Base-by-base conservation (phyloP, 2,329 filamentous ascomycete species). In the Alternaria longipes region DNA sequence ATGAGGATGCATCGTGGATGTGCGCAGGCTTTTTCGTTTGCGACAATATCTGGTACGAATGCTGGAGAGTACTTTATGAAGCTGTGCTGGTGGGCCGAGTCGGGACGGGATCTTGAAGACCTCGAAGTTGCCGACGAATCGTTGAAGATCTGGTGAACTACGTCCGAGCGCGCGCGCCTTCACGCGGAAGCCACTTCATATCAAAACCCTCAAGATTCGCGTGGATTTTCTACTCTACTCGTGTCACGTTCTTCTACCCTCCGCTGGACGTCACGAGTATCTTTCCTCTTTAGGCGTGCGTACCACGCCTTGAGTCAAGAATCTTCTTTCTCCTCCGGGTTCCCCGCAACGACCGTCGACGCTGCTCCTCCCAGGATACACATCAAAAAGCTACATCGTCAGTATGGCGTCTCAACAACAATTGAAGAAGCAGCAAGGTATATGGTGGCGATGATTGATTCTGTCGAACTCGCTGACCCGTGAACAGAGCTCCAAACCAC, bases 1-100 rank as follows among this genome's bases (percentile, higher is more conserved):
- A 83, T 97, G 94, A 56, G 95, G 96, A 92, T 99, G 95, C 95
- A 99, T 99, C 20, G 26, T 56, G 32, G 14, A 7, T 45, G 72
- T 87, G 78, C 59, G 47, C 61, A 60, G 38, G 9, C 6, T 9
- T 62, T 50, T 5, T 1, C 24, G 14, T 3, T 38, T 26, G 32
- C 3, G 32, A n/a, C 14, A 9, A 14, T n/a, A 8, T 12, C 26
- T 36, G 46, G 14, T 24, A 12, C 3, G 46, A n/a, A n/a, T 14
- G 32, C n/a, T 12, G 4, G 18, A 24, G 20, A 22, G 42, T 42
- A 49, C 41, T 36, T 9, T 22, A 52, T 24, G 9, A 44, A 53
- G 30, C 40, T 24, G 49, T 30, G 14, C 14, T 50, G 30, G 14
- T 50, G 30, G 40, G 12, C 46, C 24, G 32, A 16, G 14, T 32